These are phyloP conservation scores for Candida hungchunana DNA, from an alignment of 805 yeast genomes.

Conservation along the genomic window DNA sequence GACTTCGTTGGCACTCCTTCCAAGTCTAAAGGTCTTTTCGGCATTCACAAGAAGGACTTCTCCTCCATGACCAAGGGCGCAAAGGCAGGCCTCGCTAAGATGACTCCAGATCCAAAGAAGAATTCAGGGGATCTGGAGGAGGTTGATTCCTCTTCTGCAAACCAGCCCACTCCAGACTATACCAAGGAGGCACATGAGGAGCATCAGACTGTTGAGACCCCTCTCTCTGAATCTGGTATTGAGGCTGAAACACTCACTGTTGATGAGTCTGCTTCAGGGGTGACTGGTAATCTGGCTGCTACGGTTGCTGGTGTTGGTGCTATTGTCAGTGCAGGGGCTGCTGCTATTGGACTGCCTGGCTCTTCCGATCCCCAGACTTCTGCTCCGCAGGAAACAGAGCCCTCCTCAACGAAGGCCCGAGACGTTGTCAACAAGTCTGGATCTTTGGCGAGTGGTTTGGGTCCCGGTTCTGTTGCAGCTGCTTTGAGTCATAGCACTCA, in stretches of 20 bases:
- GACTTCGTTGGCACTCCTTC: conserved; percentile 2
- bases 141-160: conserved; percentile 13
- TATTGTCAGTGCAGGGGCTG: conserved; percentile 2
- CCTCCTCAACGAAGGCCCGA: background rate
- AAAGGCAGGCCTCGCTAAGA: conserved; percentile 10
- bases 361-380: conserved; percentile 1
- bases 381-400: background rate
- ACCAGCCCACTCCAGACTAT: no score
- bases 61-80: conserved; percentile 10
- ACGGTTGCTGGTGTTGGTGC: conserved; percentile 5
- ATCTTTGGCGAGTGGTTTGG: background rate
- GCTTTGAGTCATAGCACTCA: conserved; percentile 3
- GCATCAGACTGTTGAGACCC: no score
- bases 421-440: background rate
- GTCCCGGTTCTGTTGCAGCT: conserved; percentile 5
- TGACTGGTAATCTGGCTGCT: conserved; percentile 1
- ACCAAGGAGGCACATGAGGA: no score
- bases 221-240: no score
- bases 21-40: conserved; percentile 7
- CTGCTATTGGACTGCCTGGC: conserved; percentile 1
- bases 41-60: conserved; percentile 10
- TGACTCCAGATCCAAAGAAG: conserved; percentile 24
- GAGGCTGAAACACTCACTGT: no score
- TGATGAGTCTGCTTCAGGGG: conserved; percentile 3
- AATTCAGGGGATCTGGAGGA: conserved; percentile 8